Conservation (phyloP, 352 stramenopile species). For the Globisporangium uncinulatum region DNA sequence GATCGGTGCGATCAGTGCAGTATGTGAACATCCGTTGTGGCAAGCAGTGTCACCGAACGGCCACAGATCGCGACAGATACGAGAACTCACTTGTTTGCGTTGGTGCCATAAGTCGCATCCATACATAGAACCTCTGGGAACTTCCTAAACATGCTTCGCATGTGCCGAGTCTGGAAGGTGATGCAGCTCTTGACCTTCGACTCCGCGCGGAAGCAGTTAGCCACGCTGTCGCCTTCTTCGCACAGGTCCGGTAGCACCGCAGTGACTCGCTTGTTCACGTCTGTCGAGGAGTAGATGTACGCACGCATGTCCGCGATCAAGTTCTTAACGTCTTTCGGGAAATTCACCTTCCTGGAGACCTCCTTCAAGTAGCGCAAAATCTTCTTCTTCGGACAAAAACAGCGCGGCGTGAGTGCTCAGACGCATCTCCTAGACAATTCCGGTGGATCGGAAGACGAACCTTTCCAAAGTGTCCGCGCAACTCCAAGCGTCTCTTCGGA, state of each 20-base stretch:
- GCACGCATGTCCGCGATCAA: background rate
- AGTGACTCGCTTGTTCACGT: background rate
- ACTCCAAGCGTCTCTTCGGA: too few relatives aligned
- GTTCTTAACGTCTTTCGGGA: background rate
- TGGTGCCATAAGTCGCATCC: background rate
- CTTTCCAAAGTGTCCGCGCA: too few relatives aligned
- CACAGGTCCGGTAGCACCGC: background rate
- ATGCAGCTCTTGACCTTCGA: background rate
- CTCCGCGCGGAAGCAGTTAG: background rate
- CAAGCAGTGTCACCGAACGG: too few relatives aligned
- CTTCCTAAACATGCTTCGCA: background rate
- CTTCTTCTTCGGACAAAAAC: background rate
- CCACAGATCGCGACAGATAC: too few relatives aligned
- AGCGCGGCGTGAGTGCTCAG: too few relatives aligned
- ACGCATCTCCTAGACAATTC: too few relatives aligned
- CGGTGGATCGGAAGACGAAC: too few relatives aligned
- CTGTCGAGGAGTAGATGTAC: background rate
- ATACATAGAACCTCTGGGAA: background rate
- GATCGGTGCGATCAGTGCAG: too few relatives aligned
- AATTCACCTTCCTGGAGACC: background rate
- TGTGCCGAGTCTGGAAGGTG: background rate
- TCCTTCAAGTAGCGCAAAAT: background rate
- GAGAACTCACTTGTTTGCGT: background rate
- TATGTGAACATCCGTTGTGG: too few relatives aligned
- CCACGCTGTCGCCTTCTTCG: background rate